Percentiles rank a stretch among this genome's conserved stretches.
These are phyloP conservation scores for Dimargaris verticillata DNA, from an alignment of 192 early-diverging fungal genomes.

Conservation along the genomic window DNA sequence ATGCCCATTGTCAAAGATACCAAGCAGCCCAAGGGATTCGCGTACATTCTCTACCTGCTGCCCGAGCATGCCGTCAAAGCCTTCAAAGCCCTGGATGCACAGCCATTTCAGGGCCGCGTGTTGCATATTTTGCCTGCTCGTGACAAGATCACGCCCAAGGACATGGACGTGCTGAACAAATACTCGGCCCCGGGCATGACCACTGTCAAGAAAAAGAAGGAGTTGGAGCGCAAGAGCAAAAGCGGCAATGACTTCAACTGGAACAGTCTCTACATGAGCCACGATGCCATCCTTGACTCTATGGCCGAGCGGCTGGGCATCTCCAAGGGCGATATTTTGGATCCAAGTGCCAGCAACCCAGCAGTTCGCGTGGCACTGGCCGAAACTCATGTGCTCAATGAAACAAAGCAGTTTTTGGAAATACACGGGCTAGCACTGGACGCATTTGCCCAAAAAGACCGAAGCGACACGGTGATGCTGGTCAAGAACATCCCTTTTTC, in stretches of 20 bases:
- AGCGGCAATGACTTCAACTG: slow-evolving; percentile 82
- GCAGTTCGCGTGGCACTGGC: slow-evolving; percentile 89
- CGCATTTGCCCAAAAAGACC: slow-evolving; percentile 58
- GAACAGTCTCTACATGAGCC: slow-evolving; percentile 93
- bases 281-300: slow-evolving; percentile 85
- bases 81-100: slow-evolving; percentile 59
- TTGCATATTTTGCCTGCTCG: slow-evolving; percentile 78
- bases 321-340: slow-evolving; percentile 79
- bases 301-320: slow-evolving; percentile 87
- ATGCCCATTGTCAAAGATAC: slow-evolving; percentile 86
- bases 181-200: slow-evolving; percentile 19
- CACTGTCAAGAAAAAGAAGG: slow-evolving; percentile 68
- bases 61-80: slow-evolving; percentile 91
- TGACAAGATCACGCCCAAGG: slow-evolving; percentile 56
- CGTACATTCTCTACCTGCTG: slow-evolving; percentile 72
- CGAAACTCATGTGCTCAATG: slow-evolving; percentile 90
- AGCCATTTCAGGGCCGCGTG: slow-evolving; percentile 82
- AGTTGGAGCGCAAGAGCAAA: slow-evolving; percentile 56
- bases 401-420: slow-evolving; percentile 85
- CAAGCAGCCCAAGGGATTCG: slow-evolving; percentile 85
- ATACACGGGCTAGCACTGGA: slow-evolving; percentile 69
- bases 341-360: slow-evolving; percentile 47
- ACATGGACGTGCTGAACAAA: slow-evolving; percentile 26
- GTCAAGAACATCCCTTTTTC: slow-evolving; percentile 88
- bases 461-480: slow-evolving; percentile 78